Evolutionary conservation across 2,329 filamentous ascomycete genomes (phyloP).

Genomic region (Aspergillus texensis): DNA sequence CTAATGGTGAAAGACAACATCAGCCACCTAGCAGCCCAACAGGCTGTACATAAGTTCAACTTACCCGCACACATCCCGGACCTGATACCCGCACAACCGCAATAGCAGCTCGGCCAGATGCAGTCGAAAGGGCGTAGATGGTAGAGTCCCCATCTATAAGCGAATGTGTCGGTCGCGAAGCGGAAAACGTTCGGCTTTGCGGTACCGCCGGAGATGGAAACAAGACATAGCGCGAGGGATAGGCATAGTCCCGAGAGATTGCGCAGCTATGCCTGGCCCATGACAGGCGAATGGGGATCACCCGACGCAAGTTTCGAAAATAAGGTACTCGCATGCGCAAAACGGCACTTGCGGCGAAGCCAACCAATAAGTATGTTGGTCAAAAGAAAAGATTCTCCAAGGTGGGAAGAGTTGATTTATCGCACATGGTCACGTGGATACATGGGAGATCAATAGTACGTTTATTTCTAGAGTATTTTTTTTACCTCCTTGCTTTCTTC

Average conservation of each 20-base stretch:
- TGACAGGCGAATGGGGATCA: constrained; percentile 26
- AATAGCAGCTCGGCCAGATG: constrained; percentile 82
- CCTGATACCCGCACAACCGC: constrained; percentile 89
- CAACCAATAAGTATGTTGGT: neutral
- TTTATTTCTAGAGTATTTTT: neutral
- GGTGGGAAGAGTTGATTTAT: neutral
- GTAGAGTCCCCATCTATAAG: constrained; percentile 54
- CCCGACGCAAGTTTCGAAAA: constrained; percentile 29
- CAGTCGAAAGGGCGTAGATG: constrained; percentile 91
- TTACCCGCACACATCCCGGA: constrained; percentile 68
- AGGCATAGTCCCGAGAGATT: constrained; percentile 12
- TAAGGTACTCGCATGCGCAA: constrained; percentile 36
- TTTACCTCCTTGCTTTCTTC: neutral
- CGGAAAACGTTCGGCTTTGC: constrained; percentile 28
- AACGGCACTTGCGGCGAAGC: neutral
- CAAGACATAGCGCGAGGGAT: constrained; percentile 17
- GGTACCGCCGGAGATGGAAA: constrained; percentile 7
- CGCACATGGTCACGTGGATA: neutral
- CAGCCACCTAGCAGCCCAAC: neutral
- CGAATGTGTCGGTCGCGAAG: constrained; percentile 15
- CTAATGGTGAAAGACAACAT: constrained; percentile 36
- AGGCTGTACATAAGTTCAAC: constrained; percentile 13
- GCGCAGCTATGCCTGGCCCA: constrained; percentile 17
- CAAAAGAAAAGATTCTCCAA: neutral
- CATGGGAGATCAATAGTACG: too few species aligned